Conservation (phyloP, 2,329 filamentous ascomycete genomes). For the Endocalyx cinctus region DNA sequence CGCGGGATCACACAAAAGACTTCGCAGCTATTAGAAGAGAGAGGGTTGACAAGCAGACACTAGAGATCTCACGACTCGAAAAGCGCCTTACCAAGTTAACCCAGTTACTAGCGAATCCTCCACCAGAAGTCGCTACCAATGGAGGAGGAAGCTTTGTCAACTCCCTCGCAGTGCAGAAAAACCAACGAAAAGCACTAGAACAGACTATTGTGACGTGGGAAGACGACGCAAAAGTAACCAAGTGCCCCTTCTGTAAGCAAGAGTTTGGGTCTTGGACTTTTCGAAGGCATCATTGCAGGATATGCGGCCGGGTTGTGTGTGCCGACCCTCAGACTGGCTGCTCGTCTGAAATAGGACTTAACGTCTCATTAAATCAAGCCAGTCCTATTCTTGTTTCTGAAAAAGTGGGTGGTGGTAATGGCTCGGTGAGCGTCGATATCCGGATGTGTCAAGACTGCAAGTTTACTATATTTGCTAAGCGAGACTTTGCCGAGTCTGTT, state of each 20-base stretch:
- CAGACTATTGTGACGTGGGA: constrained; percentile 95
- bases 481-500: constrained; percentile 72
- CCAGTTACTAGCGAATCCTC: constrained; percentile 71
- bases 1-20: constrained; percentile 65
- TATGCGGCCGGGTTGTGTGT: constrained; percentile 91
- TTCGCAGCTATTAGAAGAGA: constrained; percentile 71
- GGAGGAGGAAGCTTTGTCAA: constrained; percentile 53
- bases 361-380: constrained; percentile 57
- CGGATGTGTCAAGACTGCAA: constrained; percentile 91
- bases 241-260: constrained; percentile 93
- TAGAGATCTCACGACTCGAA: constrained; percentile 86
- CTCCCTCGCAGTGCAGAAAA: constrained; percentile 62
- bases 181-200: constrained; percentile 74
- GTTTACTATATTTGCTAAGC: constrained; percentile 55
- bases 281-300: constrained; percentile 86
- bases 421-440: constrained; percentile 65
- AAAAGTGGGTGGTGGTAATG: constrained; percentile 30
- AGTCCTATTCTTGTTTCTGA: constrained; percentile 37
- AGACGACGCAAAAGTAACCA: constrained; percentile 73
- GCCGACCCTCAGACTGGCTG: constrained; percentile 80
- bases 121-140: constrained; percentile 48
- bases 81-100: constrained; percentile 90
- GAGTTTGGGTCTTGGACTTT: constrained; percentile 93
- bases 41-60: constrained; percentile 75
- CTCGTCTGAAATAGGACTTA: constrained; percentile 77